A percentile compares a stretch with the other conserved stretches of the same genome.
Evolutionary conservation across 192 early-diverging fungal species (phyloP).

Genomic region (Coemansia sp.): DNA sequence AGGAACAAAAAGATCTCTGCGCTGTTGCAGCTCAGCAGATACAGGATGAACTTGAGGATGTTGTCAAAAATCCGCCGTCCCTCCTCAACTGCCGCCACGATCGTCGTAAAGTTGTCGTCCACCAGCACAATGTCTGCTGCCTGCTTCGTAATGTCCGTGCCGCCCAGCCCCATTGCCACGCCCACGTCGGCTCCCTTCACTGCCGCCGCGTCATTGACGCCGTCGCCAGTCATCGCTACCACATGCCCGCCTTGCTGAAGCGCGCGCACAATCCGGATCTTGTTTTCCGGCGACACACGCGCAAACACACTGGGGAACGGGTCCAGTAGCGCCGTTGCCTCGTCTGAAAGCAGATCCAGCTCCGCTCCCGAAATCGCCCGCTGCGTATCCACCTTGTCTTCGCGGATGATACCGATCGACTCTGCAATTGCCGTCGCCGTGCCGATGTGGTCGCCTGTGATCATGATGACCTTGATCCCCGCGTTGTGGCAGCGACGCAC

Average conservation of each 20-base stretch:
- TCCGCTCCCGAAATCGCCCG: slow-evolving; percentile 87
- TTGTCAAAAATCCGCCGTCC: slow-evolving; percentile 97
- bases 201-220: slow-evolving; percentile 94
- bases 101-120: slow-evolving; percentile 95
- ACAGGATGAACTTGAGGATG: slow-evolving; percentile 96
- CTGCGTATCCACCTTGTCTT: slow-evolving; percentile 53
- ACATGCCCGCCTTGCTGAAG: slow-evolving; percentile 74
- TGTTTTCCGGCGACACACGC: slow-evolving; percentile 93
- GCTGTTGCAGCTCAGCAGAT: slow-evolving; percentile 90
- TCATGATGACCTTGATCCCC: slow-evolving; percentile 95
- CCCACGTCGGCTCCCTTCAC: slow-evolving; percentile 96
- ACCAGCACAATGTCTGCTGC: slow-evolving; percentile 95
- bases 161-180: slow-evolving; percentile 94
- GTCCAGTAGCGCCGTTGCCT: slow-evolving; percentile 72
- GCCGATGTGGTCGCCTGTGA: slow-evolving; percentile 93
- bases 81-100: slow-evolving; percentile 90
- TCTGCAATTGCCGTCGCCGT: slow-evolving; percentile 93
- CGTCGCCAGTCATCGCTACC: slow-evolving; percentile 96
- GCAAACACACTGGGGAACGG: slow-evolving; percentile 98
- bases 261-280: slow-evolving; percentile 91
- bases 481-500: slow-evolving; percentile 84
- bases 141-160: slow-evolving; percentile 98
- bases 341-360: slow-evolving; percentile 87
- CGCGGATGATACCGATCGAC: slow-evolving; percentile 83
- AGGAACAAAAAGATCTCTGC: slow-evolving; percentile 93